Evolutionary conservation across 1,139 yeast genomes (phyloP), one percentile per base, ranked within the genome.

Genomic region (Geotrichum bryndzae): DNA sequence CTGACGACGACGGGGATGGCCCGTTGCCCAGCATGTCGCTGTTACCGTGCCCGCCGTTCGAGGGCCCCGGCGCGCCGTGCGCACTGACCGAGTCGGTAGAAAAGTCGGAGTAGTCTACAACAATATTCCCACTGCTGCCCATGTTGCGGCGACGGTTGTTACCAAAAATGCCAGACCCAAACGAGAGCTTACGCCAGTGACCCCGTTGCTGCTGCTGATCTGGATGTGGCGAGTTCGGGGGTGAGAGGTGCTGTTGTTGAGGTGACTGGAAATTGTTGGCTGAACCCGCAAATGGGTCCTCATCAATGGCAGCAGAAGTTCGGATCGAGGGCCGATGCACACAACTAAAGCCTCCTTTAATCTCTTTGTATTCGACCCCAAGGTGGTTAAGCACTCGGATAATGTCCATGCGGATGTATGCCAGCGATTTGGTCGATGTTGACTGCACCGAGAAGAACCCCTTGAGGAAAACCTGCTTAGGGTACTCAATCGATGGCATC

Each of bases 371-470:
- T 66, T 85, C 84, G 55, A 94, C 95, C 27, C 91, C 92, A 70
- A 90, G 79, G 66, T 84, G 84, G 46, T 85, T 85, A 72, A 94
- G 81, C 0, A 89, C 95, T 41, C 85, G 83, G 45, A 94, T 88
- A 57, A 94, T 86, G 71, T 89, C 92, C 69, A 88, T 85, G 63
- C 98, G 84, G 63, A 94, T 92, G 65, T 89, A 90, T 10, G 96
- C 94, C 62, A 94, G 80, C 94, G 97, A 92, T 69, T 91, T 91
- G 4, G 97, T 90, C 1, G 97, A 90, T 0, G 99, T 94, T 0
- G 97, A 89, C 75, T 91, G 97, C 54, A 92, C 98, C 66, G 95
- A 87, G 77, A 94, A 94, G 71, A 94, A 91, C 0, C 98, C 98
- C 74, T 92, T 91, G 73, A 94, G 82, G 77, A 91, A 91, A 66